phyloP scores from a whole-genome alignment of 2,329 filamentous ascomycete species.

The Penicillium sp. region DNA sequence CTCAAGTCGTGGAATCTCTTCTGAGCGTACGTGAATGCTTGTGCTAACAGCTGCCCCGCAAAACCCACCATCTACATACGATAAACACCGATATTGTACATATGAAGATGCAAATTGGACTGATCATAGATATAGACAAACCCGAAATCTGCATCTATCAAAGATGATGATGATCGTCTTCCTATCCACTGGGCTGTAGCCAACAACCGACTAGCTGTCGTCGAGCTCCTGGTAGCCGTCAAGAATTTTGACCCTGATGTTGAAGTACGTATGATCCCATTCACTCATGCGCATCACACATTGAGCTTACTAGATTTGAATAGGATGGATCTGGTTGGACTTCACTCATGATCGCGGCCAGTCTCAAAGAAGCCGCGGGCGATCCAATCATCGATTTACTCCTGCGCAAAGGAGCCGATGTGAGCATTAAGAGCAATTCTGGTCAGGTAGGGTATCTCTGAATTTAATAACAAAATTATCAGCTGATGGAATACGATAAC shows the following conservation, averaged over 20 bases:
- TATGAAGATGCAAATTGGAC: background rate
- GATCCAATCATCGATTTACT: conserved; percentile 47
- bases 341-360: conserved; percentile 52
- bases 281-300: background rate
- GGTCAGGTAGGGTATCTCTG: conserved; percentile 39
- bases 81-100: background rate
- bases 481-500: background rate
- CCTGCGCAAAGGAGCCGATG: conserved; percentile 49
- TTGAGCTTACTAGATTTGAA: background rate
- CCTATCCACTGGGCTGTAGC: conserved; percentile 94
- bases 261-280: conserved; percentile 52
- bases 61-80: conserved; percentile 7
- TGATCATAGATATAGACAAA: conserved; percentile 62
- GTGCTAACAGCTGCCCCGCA: conserved; percentile 28
- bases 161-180: conserved; percentile 83
- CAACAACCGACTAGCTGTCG: conserved; percentile 74
- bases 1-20: conserved; percentile 70
- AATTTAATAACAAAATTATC: background rate
- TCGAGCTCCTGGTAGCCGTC: conserved; percentile 67
- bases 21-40: conserved; percentile 56
- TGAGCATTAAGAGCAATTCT: conserved; percentile 43
- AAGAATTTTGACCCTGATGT: conserved; percentile 81
- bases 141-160: conserved; percentile 70
- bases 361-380: conserved; percentile 47
- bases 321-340: conserved; percentile 53